A percentile compares a stretch with the other conserved stretches of the same genome.
These are phyloP conservation scores for Aulographum hederae DNA, from an alignment of 2,329 filamentous ascomycete genomes.

Conservation along the genomic window DNA sequence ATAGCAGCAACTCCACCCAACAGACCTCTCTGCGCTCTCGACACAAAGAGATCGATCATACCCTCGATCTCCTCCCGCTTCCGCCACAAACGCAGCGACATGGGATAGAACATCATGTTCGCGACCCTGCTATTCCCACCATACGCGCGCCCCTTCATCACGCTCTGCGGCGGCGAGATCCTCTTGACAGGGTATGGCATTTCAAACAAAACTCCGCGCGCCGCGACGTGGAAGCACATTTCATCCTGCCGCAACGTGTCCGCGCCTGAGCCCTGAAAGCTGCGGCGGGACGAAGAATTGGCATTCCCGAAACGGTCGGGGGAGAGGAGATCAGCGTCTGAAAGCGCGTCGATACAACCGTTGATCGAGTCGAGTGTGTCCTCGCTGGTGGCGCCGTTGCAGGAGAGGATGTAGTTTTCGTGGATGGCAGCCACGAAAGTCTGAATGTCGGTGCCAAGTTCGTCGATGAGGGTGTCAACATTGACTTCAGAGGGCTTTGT, in stretches of 20 bases:
- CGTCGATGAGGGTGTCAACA: conserved; percentile 62
- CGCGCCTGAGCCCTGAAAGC: conserved; percentile 30
- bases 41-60: conserved; percentile 51
- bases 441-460: conserved; percentile 78
- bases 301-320: conserved; percentile 47
- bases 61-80: conserved; percentile 66
- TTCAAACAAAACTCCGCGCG: conserved; percentile 69
- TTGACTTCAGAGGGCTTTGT: conserved; percentile 25
- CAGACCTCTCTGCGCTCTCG: conserved; percentile 30
- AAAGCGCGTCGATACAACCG: conserved; percentile 71
- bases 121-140: conserved; percentile 34
- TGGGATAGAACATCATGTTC: conserved; percentile 85
- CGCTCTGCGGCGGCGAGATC: conserved; percentile 19
- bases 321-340: conserved; percentile 71
- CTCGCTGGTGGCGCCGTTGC: conserved; percentile 40
- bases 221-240: conserved; percentile 80
- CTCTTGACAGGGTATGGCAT: conserved; percentile 72
- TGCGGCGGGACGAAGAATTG: conserved; percentile 37
- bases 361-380: conserved; percentile 60
- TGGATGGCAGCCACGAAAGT: conserved; percentile 83
- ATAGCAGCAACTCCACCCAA: neutral
- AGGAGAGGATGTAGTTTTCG: conserved; percentile 85
- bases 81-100: conserved; percentile 67
- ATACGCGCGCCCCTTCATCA: conserved; percentile 6
- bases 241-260: conserved; percentile 82